Percentiles rank a stretch among this genome's conserved stretches.
Conservation (phyloP, 192 early-diverging fungal species). For the Endogone sp. region DNA sequence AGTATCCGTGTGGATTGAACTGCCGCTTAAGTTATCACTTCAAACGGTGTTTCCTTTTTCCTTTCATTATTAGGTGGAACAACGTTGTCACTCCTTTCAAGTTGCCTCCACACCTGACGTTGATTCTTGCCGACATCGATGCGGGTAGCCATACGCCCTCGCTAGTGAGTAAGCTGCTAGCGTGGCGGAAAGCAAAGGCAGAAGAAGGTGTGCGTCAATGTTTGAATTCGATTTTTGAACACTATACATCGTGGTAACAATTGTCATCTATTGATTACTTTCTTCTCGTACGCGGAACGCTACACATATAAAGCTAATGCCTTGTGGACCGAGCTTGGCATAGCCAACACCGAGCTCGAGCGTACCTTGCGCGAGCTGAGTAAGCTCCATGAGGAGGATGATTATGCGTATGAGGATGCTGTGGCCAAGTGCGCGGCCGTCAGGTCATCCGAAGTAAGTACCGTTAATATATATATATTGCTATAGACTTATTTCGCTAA, state of each 20-base stretch:
- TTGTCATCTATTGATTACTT: background rate
- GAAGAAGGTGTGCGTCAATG: constrained; percentile 42
- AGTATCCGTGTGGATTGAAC: background rate
- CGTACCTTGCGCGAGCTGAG: constrained; percentile 44
- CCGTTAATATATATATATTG: too few species aligned
- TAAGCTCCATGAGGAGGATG: constrained; percentile 20
- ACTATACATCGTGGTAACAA: background rate
- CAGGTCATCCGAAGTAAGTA: constrained; percentile 36
- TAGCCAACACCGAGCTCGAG: constrained; percentile 56
- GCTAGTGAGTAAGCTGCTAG: constrained; percentile 81
- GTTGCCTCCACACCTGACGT: constrained; percentile 66
- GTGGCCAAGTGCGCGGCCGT: constrained; percentile 43
- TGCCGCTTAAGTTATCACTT: background rate
- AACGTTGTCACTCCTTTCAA: constrained; percentile 53
- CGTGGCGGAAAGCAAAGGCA: constrained; percentile 72
- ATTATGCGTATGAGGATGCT: constrained; percentile 36
- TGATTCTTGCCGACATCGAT: constrained; percentile 92
- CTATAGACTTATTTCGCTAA: too few species aligned
- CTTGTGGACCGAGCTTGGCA: constrained; percentile 61
- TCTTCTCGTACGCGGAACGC: too few species aligned
- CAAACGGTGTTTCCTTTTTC: background rate
- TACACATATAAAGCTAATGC: too few species aligned
- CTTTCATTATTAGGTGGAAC: constrained; percentile 56
- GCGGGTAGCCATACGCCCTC: constrained; percentile 92
- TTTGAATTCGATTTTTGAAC: background rate